Conservation (phyloP, 1,284 basidiomycete genomes). For the Athelia sp. region DNA sequence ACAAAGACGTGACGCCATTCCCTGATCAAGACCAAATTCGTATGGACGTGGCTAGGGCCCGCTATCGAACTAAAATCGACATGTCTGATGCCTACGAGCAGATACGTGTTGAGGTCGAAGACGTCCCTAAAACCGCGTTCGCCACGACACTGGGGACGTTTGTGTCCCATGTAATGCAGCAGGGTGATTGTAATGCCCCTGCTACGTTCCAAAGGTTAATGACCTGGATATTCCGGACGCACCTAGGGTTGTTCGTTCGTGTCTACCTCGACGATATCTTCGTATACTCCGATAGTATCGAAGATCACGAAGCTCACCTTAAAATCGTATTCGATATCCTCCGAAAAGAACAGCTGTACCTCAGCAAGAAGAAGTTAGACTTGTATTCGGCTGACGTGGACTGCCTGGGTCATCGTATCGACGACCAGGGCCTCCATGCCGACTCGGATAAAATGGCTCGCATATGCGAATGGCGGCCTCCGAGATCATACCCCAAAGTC, state of each 20-base stretch:
- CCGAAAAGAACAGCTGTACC: conserved; percentile 2
- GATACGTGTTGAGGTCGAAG: too few relatives aligned
- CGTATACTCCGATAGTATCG: conserved; percentile 13
- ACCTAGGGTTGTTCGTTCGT: conserved; percentile 13
- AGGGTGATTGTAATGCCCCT: too few relatives aligned
- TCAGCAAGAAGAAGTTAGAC: conserved; percentile 12
- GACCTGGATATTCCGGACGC: conserved; percentile 13
- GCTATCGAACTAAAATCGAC: too few relatives aligned
- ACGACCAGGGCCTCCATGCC: conserved; percentile 19
- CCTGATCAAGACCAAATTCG: too few relatives aligned
- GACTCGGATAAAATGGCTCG: conserved; percentile 19
- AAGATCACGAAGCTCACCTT: conserved; percentile 15
- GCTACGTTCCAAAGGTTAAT: conserved; percentile 19
- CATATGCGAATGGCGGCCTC: conserved; percentile 25
- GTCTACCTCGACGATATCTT: conserved; percentile 16
- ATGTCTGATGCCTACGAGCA: too few relatives aligned
- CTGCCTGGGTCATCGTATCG: conserved; percentile 25
- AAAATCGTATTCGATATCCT: conserved; percentile 12
- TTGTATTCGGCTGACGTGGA: conserved; percentile 19
- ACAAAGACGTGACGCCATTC: too few relatives aligned
- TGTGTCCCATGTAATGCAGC: conserved; percentile 24
- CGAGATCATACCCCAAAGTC: conserved; percentile 28
- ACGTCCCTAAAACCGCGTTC: too few relatives aligned
- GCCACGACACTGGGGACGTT: conserved; percentile 19
- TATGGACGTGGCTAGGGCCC: too few relatives aligned